A percentile compares a stretch with the other conserved stretches of the same genome.
phyloP scores from a whole-genome alignment of 2,329 filamentous ascomycete genomes.

The Hirsutella thompsonii region DNA sequence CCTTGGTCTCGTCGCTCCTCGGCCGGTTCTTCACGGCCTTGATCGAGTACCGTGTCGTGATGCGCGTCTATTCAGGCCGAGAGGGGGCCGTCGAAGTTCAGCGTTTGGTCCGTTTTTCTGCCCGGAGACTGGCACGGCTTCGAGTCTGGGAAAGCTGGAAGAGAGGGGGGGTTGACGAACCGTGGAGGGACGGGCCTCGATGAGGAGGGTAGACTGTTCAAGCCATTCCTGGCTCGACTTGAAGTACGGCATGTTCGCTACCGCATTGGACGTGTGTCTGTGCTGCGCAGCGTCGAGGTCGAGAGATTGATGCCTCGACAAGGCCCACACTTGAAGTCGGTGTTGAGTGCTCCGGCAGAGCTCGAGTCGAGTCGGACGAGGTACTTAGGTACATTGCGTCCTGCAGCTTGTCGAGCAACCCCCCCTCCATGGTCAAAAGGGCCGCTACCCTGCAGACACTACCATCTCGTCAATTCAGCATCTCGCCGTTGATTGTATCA shows the following conservation, averaged over 20 bases:
- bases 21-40: conserved; percentile 24
- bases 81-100: not conserved
- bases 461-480: too few species aligned
- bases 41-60: conserved; percentile 87
- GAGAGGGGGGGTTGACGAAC: conserved; percentile 38
- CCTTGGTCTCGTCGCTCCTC: conserved; percentile 12
- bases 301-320: too few species aligned
- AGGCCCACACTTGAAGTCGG: too few species aligned
- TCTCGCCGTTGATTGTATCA: too few species aligned
- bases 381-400: too few species aligned
- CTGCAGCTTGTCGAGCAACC: too few species aligned
- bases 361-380: too few species aligned
- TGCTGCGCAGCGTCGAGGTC: not conserved
- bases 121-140: not conserved
- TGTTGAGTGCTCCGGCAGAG: too few species aligned
- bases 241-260: conserved; percentile 62
- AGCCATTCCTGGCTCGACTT: conserved; percentile 83
- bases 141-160: too few species aligned
- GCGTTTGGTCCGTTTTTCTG: not conserved
- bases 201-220: conserved; percentile 69
- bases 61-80: conserved; percentile 52
- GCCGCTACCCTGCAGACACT: too few species aligned
- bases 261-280: not conserved
- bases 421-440: too few species aligned
- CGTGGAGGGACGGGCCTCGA: conserved; percentile 74